Evolutionary conservation across 2,329 filamentous ascomycete species (phyloP).

Genomic region (Aspergillus pseudoglaucus): DNA sequence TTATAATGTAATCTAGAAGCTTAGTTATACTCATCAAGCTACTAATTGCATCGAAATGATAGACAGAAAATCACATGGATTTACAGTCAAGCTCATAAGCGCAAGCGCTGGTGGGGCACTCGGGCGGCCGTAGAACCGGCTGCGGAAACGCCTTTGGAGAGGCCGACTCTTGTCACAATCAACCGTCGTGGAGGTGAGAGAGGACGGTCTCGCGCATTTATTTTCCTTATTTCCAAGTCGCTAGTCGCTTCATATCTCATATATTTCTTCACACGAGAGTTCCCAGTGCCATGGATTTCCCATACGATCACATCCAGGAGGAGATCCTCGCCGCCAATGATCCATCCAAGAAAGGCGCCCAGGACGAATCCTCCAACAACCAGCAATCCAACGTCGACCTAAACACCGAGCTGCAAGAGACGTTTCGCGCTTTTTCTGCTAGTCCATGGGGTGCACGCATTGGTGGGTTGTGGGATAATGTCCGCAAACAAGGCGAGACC

Average conservation of each 20-base stretch:
- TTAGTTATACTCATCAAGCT: too few relatives aligned
- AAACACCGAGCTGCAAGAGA: slow-evolving; percentile 86
- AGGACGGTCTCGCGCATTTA: not conserved
- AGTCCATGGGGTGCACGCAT: slow-evolving; percentile 87
- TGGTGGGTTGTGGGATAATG: slow-evolving; percentile 80
- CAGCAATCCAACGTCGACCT: slow-evolving; percentile 48
- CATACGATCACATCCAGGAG: slow-evolving; percentile 94
- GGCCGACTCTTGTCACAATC: slow-evolving; percentile 1
- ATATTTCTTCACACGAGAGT: not conserved
- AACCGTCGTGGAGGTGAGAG: not conserved
- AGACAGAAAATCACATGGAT: slow-evolving; percentile 2
- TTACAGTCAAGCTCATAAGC: not conserved
- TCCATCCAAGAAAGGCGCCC: slow-evolving; percentile 38
- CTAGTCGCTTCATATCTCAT: not conserved
- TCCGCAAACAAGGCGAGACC: slow-evolving; percentile 90
- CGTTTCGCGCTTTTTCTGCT: slow-evolving; percentile 85
- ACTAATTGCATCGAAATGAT: too few relatives aligned
- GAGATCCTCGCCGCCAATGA: slow-evolving; percentile 60
- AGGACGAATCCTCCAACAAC: slow-evolving; percentile 33
- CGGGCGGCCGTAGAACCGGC: slow-evolving; percentile 24
- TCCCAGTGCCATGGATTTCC: slow-evolving; percentile 70
- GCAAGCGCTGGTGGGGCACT: slow-evolving; percentile 16
- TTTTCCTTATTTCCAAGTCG: not conserved
- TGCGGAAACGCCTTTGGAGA: slow-evolving; percentile 7
- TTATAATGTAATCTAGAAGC: too few relatives aligned